Evolutionary conservation across 192 early-diverging fungal genomes (phyloP), one percentile per base, ranked within the genome.

Genomic region (Entomortierella parvispora): DNA sequence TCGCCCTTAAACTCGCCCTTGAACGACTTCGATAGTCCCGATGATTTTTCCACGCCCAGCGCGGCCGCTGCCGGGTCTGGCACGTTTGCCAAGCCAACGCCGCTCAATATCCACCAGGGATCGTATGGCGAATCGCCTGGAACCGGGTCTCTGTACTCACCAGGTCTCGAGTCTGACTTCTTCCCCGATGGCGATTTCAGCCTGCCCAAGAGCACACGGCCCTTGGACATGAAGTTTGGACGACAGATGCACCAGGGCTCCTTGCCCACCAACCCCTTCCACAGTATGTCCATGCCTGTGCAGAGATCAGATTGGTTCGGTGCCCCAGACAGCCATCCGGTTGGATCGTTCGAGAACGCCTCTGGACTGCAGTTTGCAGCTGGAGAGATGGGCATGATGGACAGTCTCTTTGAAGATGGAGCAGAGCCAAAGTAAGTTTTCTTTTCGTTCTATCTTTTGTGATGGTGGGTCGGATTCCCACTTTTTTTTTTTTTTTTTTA

Each of bases 261-360:
- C n/a, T 28, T 63, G 22, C 84, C 82, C 29, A 34, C 20, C 14
- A 46, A 52, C 14, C 63, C 48, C 32, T 87, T 84, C 74, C 86
- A 87, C 61, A 87, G 86, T 74, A 87, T 87, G 84, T 87, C 86
- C 51, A 82, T 87, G 72, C 86, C 86, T 1, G 75, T 65, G 6
- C 80, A 84, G 65, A 40, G 63, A n/a, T 70, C 69, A 18, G 83
- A 85, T 53, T 84, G 84, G 84, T 81, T 87, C 33, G 62, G 62
- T 18, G 62, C 62, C 8, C n/a, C 57, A 2, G 62, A 65, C 20
- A 34, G 62, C 18, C 62, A 65, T 23, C 29, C 49, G 17, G 61
- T 68, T 6, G 58, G 58, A 3, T 68, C 62, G 33, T 68, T 53
- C 50, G 66, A 68, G 58, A 68, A 50, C 42, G 58, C 66, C 3